Conservation (phyloP, 208 protist species). For the Leishmania mexicana region DNA sequence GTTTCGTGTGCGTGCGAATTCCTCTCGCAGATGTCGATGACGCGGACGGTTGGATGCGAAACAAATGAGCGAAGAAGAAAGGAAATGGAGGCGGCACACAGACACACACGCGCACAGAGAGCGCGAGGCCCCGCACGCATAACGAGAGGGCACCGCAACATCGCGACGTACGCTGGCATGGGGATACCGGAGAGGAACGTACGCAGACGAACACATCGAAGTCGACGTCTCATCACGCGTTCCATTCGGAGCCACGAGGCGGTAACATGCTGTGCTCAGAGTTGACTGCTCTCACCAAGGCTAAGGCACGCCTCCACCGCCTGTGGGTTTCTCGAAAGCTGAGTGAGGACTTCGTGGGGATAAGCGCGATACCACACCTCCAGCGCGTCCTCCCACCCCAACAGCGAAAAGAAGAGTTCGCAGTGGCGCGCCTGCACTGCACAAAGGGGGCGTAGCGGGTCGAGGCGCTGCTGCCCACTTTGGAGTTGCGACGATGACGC, state of each 20-base stretch:
- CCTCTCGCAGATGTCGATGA: neutral
- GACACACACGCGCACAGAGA: neutral
- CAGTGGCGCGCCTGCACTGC: conserved; percentile 33
- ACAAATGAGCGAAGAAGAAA: neutral
- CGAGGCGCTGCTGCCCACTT: neutral
- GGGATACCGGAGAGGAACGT: neutral
- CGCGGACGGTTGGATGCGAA: neutral
- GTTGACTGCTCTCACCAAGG: conserved; percentile 9
- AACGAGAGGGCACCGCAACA: conserved; percentile 6
- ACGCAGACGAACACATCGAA: neutral
- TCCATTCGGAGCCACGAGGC: neutral
- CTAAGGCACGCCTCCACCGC: conserved; percentile 35
- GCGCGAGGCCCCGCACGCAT: neutral
- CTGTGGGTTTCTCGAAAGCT: conserved; percentile 33
- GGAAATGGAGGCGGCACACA: neutral
- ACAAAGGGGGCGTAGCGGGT: neutral
- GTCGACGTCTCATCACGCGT: neutral
- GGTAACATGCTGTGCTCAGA: neutral
- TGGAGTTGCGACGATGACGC: neutral
- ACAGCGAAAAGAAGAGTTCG: conserved; percentile 37
- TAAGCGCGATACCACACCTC: conserved; percentile 44
- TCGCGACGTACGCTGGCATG: neutral
- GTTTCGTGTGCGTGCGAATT: neutral
- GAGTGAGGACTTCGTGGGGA: conserved; percentile 33
- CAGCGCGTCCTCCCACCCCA: conserved; percentile 55